Base-by-base conservation (phyloP, 2,329 filamentous ascomycete species). In the Dactylonectria estremocensis region DNA sequence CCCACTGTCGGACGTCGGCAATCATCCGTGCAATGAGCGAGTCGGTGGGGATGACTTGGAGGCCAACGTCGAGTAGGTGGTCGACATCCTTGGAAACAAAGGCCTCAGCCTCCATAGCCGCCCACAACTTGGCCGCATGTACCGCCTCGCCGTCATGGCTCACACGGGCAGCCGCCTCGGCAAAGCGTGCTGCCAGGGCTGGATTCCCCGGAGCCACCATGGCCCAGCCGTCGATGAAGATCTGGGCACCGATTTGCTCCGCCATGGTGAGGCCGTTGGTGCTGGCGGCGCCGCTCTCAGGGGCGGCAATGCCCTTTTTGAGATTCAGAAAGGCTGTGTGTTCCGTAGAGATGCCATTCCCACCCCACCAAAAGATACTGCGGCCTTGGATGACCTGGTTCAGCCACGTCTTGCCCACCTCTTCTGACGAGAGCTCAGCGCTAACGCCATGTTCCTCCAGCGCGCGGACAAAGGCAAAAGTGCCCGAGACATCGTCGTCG, bases 111-210 rank as follows among this genome's bases (percentile, higher is more conserved):
- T 82, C 80, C 80, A 81, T 81, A 8, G 78, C 80, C 3, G 80
- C 80, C 80, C 80, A 83, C 6, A 82, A 65, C 69, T 72, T 72
- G 1, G 81, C 81, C 1, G 81, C 81, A 57, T 79, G 66, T 0
- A 83, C 79, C 0, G 80, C 70, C 24, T 79, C 80, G 9, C 81
- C 80, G 63, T 82, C 81, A 56, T 83, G 81, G 63, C 80, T 81
- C 1, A 83, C 81, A 1, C 66, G 65, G 1, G 69, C 81, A 1
- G 81, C 81, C 3, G 73, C 73, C 13, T 72, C 65, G 0, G 81
- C 80, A 9, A 83, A 66, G 16, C 64, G 67, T 2, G 78, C 76
- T 0, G 81, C 81, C 8, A 79, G 56, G 0, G 37, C 60, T 6
- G 80, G 79, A 20, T 78, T 69, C 0, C 78, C 78, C 0, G 80